Percentiles rank a stretch among this genome's conserved stretches.
Conservation (phyloP, 371 early-diverging fungal genomes). For the Coemansia sp. region DNA sequence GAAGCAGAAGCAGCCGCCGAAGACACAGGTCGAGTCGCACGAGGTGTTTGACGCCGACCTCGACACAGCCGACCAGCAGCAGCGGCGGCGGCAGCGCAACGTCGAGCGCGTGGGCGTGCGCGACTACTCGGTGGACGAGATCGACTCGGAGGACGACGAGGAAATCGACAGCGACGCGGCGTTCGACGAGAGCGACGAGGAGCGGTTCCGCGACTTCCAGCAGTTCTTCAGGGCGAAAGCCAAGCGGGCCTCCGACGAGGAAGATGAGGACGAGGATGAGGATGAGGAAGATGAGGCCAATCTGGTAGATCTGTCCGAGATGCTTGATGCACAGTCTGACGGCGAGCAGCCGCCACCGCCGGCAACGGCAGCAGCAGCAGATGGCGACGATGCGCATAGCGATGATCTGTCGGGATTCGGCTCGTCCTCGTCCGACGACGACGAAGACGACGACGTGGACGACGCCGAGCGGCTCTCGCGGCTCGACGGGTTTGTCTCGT, state of each 20-base stretch:
- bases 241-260: neutral
- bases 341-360: slow-evolving; percentile 26
- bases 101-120: slow-evolving; percentile 76
- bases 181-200: slow-evolving; percentile 82
- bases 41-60: slow-evolving; percentile 47
- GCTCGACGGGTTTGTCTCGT: slow-evolving; percentile 44
- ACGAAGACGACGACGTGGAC: slow-evolving; percentile 3
- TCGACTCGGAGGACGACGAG: slow-evolving; percentile 86
- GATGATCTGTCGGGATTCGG: slow-evolving; percentile 20
- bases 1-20: neutral
- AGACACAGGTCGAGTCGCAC: neutral
- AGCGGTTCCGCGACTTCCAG: slow-evolving; percentile 71
- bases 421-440: slow-evolving; percentile 15
- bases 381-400: slow-evolving; percentile 28
- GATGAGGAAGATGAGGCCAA: slow-evolving; percentile 59
- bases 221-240: slow-evolving; percentile 37
- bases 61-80: slow-evolving; percentile 60
- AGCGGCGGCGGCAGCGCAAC: slow-evolving; percentile 58
- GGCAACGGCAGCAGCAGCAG: neutral
- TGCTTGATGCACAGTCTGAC: slow-evolving; percentile 48
- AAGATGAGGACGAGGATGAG: slow-evolving; percentile 45
- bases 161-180: slow-evolving; percentile 91
- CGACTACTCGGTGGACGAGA: slow-evolving; percentile 70
- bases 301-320: slow-evolving; percentile 49
- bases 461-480: slow-evolving; percentile 30